Conservation (phyloP, 139 green algal species). For the Diplosphaera chodatii region DNA sequence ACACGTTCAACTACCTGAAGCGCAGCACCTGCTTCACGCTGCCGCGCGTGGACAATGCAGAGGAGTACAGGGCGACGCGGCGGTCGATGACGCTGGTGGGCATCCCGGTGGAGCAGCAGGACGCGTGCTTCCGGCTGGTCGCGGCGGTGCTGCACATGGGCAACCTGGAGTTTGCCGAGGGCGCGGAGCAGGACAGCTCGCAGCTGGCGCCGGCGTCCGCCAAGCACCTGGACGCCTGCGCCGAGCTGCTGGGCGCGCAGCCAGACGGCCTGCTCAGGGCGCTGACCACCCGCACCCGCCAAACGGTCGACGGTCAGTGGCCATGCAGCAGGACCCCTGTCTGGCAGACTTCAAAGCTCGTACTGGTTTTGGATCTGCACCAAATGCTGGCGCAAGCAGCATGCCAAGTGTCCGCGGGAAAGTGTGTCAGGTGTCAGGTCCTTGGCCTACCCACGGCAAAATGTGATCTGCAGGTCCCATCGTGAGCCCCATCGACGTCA, state of each 20-base stretch:
- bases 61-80: constrained; percentile 82
- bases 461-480: constrained; percentile 75
- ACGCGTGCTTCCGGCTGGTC: constrained; percentile 76
- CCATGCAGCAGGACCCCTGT: no score
- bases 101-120: constrained; percentile 72
- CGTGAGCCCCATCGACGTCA: constrained; percentile 72
- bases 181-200: constrained; percentile 30
- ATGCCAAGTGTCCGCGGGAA: no score
- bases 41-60: constrained; percentile 74
- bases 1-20: constrained; percentile 84
- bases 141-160: constrained; percentile 94
- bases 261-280: constrained; percentile 67
- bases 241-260: constrained; percentile 69
- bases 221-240: constrained; percentile 40
- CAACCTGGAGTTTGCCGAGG: constrained; percentile 78
- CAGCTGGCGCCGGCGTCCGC: constrained; percentile 13
- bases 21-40: constrained; percentile 84
- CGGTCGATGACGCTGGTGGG: constrained; percentile 92
- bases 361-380: no score
- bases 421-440: no score
- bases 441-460: no score
- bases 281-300: constrained; percentile 83
- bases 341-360: no score
- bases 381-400: no score
- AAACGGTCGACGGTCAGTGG: constrained; percentile 72